Conservation (phyloP, 345 rosid genomes). For the Brassica incana region DNA sequence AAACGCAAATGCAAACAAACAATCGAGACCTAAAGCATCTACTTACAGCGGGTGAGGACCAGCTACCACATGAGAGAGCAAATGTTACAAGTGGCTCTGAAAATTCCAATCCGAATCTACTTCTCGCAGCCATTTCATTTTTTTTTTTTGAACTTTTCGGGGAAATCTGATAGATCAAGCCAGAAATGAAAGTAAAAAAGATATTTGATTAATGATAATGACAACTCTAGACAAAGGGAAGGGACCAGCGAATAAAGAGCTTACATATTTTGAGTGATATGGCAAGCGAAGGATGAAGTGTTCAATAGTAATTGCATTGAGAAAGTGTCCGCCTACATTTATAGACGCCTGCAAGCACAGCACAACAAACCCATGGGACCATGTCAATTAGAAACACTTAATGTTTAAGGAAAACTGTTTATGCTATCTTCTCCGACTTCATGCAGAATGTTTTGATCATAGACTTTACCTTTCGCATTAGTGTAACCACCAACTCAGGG, state of each 20-base stretch:
- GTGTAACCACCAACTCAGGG: slow-evolving; percentile 57
- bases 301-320: slow-evolving; percentile 70
- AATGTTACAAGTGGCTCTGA: slow-evolving; percentile 85
- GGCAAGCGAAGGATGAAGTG: slow-evolving; percentile 85
- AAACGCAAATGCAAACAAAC: background rate
- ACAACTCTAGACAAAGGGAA: slow-evolving; percentile 15
- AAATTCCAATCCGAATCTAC: slow-evolving; percentile 66
- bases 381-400: background rate
- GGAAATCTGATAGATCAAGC: slow-evolving; percentile 19
- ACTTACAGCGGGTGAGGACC: slow-evolving; percentile 98
- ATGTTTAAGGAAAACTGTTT: background rate
- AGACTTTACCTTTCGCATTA: slow-evolving; percentile 65
- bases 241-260: slow-evolving; percentile 11
- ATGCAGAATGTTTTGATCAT: background rate
- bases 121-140: slow-evolving; percentile 60
- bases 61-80: slow-evolving; percentile 87
- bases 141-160: slow-evolving; percentile 54
- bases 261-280: slow-evolving; percentile 68
- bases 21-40: background rate
- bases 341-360: slow-evolving; percentile 58
- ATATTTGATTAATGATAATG: background rate
- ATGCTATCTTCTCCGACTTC: background rate
- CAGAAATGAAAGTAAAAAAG: background rate
- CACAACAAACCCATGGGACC: background rate
- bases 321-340: slow-evolving; percentile 69